Percentiles rank a stretch among this genome's conserved stretches.
phyloP scores from a whole-genome alignment of 805 yeast species.

The Peterozyma xylosa region DNA sequence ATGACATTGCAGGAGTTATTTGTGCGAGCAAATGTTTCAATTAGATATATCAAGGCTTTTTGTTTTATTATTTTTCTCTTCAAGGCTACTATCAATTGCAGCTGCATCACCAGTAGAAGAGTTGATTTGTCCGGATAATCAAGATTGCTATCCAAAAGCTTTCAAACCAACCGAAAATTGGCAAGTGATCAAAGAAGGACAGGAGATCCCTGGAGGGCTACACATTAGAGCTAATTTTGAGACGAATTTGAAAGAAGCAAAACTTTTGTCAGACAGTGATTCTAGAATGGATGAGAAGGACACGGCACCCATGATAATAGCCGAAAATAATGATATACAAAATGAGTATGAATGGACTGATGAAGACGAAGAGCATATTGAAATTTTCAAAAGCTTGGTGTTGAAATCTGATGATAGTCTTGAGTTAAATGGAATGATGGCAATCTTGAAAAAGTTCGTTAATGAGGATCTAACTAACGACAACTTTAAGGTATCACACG shows the following conservation, averaged over 20 bases:
- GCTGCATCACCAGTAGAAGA: constrained; percentile 4
- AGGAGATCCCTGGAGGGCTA: constrained; percentile 71
- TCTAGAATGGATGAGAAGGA: constrained; percentile 16
- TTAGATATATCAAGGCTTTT: too few relatives aligned
- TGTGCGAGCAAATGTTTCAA: too few relatives aligned
- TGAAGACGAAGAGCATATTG: constrained; percentile 2
- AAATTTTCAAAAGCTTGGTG: background rate
- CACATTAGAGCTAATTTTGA: constrained; percentile 71
- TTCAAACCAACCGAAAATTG: constrained; percentile 65
- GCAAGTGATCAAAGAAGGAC: constrained; percentile 65
- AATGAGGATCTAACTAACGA: background rate
- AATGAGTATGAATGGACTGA: constrained; percentile 2
- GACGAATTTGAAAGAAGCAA: constrained; percentile 67
- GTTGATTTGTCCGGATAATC: constrained; percentile 34
- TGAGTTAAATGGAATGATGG: background rate
- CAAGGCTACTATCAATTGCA: too few relatives aligned
- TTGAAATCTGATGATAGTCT: background rate
- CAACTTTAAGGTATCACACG: background rate
- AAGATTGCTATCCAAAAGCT: constrained; percentile 50
- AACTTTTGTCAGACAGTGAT: constrained; percentile 19
- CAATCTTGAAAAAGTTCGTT: background rate
- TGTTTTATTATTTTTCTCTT: too few relatives aligned
- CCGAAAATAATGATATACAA: constrained; percentile 7
- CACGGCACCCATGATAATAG: constrained; percentile 11
- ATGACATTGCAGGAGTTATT: too few relatives aligned